Evolutionary conservation across 2,329 filamentous ascomycete species (phyloP).

Genomic region (Phoma sp.): DNA sequence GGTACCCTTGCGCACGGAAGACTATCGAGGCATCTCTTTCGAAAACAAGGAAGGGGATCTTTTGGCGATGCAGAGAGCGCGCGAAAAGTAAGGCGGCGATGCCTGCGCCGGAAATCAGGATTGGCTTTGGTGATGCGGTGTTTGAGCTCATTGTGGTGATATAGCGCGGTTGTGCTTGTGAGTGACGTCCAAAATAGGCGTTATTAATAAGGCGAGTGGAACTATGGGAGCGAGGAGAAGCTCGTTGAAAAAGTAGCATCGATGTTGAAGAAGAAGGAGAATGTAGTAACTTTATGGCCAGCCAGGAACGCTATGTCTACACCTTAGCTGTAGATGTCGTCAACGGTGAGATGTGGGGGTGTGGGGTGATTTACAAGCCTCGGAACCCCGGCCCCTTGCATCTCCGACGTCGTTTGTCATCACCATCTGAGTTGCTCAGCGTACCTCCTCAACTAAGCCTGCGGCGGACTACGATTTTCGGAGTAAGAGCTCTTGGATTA

Average conservation of each 20-base stretch:
- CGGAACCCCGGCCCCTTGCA: background rate
- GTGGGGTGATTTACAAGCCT: constrained; percentile 9
- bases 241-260: background rate
- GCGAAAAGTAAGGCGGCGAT: constrained; percentile 42
- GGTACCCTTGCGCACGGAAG: constrained; percentile 68
- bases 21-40: constrained; percentile 54
- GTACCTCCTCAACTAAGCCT: background rate
- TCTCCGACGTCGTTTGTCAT: constrained; percentile 9
- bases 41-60: constrained; percentile 44
- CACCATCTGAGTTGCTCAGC: background rate
- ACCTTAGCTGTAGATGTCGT: constrained; percentile 1
- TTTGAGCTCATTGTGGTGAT: constrained; percentile 22
- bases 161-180: constrained; percentile 13
- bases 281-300: background rate
- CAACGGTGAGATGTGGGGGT: background rate
- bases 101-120: constrained; percentile 47
- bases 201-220: background rate
- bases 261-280: background rate
- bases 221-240: background rate
- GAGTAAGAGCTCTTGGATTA: too few species aligned
- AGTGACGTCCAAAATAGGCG: background rate
- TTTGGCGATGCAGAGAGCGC: constrained; percentile 33
- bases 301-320: background rate
- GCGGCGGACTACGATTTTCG: too few species aligned
- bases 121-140: constrained; percentile 41